Evolutionary conservation across 805 yeast genomes (phyloP).

Genomic region (Jamesozyma spencerorum): DNA sequence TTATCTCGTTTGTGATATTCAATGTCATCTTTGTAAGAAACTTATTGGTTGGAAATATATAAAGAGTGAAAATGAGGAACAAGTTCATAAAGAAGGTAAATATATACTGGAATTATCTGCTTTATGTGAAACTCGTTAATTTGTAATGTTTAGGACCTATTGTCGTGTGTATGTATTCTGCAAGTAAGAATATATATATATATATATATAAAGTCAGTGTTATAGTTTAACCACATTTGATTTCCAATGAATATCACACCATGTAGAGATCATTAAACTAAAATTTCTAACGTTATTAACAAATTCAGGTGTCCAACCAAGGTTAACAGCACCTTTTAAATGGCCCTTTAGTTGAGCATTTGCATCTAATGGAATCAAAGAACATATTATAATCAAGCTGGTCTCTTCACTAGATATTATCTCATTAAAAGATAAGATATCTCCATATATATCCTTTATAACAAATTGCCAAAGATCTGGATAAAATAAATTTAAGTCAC

Average conservation of each 20-base stretch:
- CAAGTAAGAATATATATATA: not conserved
- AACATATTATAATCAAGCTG: slow-evolving; percentile 61
- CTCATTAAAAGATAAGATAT: slow-evolving; percentile 57
- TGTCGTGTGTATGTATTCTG: not conserved
- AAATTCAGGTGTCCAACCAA: slow-evolving; percentile 58
- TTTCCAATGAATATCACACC: slow-evolving; percentile 64
- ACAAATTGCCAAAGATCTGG: slow-evolving; percentile 77
- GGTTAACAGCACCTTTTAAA: slow-evolving; percentile 68
- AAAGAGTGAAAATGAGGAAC: slow-evolving; percentile 36
- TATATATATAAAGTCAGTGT: not conserved
- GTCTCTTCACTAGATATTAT: slow-evolving; percentile 59
- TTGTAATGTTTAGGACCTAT: too few species aligned
- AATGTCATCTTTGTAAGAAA: slow-evolving; percentile 45
- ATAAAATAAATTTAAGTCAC: slow-evolving; percentile 61
- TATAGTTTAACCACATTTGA: slow-evolving; percentile 23
- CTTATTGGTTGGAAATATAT: slow-evolving; percentile 59
- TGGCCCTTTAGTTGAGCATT: slow-evolving; percentile 89
- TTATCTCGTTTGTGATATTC: slow-evolving; percentile 47
- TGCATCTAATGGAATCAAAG: slow-evolving; percentile 85
- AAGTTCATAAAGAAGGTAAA: slow-evolving; percentile 53
- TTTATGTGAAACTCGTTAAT: slow-evolving; percentile 17
- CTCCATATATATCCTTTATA: slow-evolving; percentile 62
- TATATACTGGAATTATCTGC: slow-evolving; percentile 41
- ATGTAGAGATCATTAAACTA: slow-evolving; percentile 52
- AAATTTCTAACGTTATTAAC: slow-evolving; percentile 50